A percentile compares a stretch with the other conserved stretches of the same genome.
phyloP scores from a whole-genome alignment of 129 eudicot species.

The Lactuca sativa region DNA sequence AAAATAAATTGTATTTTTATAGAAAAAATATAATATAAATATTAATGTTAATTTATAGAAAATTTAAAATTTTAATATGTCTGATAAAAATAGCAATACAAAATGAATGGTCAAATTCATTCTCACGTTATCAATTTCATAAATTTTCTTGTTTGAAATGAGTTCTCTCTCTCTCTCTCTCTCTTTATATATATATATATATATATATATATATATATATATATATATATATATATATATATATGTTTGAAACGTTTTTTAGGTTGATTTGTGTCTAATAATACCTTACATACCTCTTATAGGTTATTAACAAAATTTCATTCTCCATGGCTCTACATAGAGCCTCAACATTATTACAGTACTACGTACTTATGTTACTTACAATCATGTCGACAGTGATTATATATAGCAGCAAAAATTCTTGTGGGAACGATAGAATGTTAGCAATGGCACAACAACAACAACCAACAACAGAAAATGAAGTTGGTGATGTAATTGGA shows the following conservation, averaged over 20 bases:
- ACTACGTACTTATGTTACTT: neutral
- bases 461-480: slow-evolving; percentile 2
- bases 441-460: slow-evolving; percentile 26
- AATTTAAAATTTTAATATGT: no score
- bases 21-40: no score
- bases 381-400: neutral
- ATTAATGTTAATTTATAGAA: no score
- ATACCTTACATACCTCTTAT: neutral
- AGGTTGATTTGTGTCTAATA: neutral
- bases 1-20: no score
- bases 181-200: no score
- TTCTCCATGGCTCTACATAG: slow-evolving; percentile 10
- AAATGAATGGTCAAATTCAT: no score
- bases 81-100: no score
- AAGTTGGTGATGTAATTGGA: slow-evolving; percentile 20
- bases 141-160: no score
- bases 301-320: neutral
- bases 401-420: slow-evolving; percentile 6
- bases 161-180: no score
- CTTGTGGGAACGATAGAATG: slow-evolving; percentile 3
- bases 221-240: no score
- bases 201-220: no score
- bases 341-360: neutral
- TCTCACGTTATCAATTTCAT: no score
- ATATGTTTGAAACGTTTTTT: neutral